Evolutionary conservation across 345 rosid species (phyloP).

Genomic region (Moricandia arvensis): DNA sequence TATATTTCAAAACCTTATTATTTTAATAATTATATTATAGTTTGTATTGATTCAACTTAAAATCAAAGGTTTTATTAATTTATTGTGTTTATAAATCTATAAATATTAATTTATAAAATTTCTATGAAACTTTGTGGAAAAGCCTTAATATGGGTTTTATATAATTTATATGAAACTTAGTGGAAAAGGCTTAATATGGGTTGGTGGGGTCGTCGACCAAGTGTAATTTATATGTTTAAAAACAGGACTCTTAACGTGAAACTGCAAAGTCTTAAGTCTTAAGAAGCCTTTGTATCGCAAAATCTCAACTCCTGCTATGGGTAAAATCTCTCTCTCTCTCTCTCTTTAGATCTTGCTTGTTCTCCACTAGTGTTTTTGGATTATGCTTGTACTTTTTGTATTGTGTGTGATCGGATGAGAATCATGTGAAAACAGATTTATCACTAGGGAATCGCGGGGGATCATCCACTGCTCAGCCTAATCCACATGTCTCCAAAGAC

Average conservation of each 20-base stretch:
- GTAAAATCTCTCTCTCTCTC: background rate
- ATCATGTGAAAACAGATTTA: background rate
- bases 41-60: background rate
- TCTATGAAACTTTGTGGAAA: too few relatives aligned
- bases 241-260: background rate
- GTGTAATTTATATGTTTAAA: background rate
- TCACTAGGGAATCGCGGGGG: background rate
- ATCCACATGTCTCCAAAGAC: conserved; percentile 2
- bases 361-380: background rate
- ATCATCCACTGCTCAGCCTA: conserved; percentile 16
- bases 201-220: background rate
- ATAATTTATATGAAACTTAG: background rate
- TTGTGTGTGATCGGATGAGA: background rate
- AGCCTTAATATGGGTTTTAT: too few relatives aligned
- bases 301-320: background rate
- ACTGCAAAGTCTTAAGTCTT: too few relatives aligned
- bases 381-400: background rate
- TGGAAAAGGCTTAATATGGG: background rate
- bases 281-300: background rate
- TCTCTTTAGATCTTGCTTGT: too few relatives aligned
- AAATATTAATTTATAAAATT: too few relatives aligned
- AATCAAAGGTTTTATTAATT: background rate
- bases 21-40: background rate
- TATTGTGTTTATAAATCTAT: too few relatives aligned
- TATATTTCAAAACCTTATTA: too few relatives aligned